These are phyloP conservation scores for Teratosphaeria destructans DNA, from an alignment of 2,329 filamentous ascomycete genomes.

Conservation along the genomic window DNA sequence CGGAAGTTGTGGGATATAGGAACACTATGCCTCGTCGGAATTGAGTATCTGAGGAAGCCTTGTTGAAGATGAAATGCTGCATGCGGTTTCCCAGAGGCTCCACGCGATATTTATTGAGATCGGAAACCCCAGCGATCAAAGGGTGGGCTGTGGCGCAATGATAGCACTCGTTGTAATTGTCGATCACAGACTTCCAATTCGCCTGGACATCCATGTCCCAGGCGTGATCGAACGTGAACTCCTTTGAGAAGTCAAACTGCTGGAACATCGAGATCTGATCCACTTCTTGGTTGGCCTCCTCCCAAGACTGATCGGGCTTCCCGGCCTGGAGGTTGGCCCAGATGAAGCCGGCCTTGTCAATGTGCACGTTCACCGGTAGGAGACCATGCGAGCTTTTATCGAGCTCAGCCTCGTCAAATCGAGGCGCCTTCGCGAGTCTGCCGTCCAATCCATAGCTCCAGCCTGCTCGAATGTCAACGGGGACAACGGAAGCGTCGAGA, in stretches of 20 bases:
- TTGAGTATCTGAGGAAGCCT: background rate
- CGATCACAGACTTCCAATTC: background rate
- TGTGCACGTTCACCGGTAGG: background rate
- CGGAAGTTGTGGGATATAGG: background rate
- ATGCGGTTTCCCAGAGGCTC: background rate
- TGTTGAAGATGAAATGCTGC: background rate
- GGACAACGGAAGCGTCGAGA: background rate
- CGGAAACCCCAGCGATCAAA: background rate
- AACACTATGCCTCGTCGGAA: background rate
- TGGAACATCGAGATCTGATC: conserved; percentile 7
- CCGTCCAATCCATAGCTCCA: background rate
- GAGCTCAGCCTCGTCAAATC: background rate
- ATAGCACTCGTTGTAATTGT: conserved; percentile 1
- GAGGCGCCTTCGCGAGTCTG: background rate
- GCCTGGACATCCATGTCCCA: background rate
- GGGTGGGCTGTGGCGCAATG: background rate
- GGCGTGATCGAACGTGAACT: conserved; percentile 33
- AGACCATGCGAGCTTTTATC: background rate
- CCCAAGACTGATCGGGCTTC: background rate
- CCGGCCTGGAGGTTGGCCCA: background rate
- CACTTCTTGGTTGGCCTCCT: background rate
- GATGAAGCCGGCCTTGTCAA: conserved; percentile 1
- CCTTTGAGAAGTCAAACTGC: conserved; percentile 37
- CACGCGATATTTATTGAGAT: background rate
- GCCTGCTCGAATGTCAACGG: background rate